phyloP scores from a whole-genome alignment of 192 early-diverging fungal genomes.

The Rhizophagus clarus region DNA sequence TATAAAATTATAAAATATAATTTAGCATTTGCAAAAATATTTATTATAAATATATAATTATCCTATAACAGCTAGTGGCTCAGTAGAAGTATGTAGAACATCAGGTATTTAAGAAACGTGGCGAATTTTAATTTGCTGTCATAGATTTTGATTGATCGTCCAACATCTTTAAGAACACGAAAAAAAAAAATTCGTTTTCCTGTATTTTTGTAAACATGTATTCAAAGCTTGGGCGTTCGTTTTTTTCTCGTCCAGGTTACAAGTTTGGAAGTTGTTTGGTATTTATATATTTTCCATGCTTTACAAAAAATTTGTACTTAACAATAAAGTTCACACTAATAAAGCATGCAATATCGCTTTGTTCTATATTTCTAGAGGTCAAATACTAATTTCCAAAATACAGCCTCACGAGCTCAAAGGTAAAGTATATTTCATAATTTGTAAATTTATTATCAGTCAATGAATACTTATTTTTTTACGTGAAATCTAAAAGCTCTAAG shows the following conservation, averaged over 20 bases:
- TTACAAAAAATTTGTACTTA: not conserved
- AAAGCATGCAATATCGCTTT: not conserved
- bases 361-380: not conserved
- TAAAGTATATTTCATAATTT: not conserved
- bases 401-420: not conserved
- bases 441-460: too few relatives aligned
- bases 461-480: not conserved
- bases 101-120: too few relatives aligned
- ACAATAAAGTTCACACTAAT: not conserved
- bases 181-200: too few relatives aligned
- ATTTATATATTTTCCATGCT: not conserved
- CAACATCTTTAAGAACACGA: too few relatives aligned
- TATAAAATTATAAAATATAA: too few relatives aligned
- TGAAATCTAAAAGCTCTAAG: conserved; percentile 63
- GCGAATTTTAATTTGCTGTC: too few relatives aligned
- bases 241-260: not conserved
- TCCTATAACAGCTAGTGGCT: too few relatives aligned
- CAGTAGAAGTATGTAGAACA: too few relatives aligned
- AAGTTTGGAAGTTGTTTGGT: not conserved
- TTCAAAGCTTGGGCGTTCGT: not conserved
- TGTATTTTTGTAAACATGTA: not conserved
- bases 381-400: not conserved
- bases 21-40: too few relatives aligned
- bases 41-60: too few relatives aligned
- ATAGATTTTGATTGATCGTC: too few relatives aligned